Evolutionary conservation across 1,284 basidiomycete species (phyloP).

Genomic region (Boletus chippewaensis): DNA sequence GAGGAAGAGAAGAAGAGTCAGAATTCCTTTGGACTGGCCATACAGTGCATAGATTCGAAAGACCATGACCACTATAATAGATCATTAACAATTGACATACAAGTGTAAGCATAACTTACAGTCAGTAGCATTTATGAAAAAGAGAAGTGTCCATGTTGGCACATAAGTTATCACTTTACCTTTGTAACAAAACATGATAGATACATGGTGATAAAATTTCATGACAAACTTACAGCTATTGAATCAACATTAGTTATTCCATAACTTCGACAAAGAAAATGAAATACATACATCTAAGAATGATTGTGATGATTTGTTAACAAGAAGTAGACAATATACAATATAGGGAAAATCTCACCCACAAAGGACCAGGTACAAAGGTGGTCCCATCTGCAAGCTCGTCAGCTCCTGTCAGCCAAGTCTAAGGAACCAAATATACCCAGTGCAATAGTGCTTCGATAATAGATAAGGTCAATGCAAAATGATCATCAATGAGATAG

Average conservation of each 20-base stretch:
- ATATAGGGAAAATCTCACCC: not conserved
- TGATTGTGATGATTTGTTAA: no score
- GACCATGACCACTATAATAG: slow-evolving; percentile 9
- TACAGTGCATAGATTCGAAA: slow-evolving; percentile 13
- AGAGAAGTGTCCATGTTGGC: not conserved
- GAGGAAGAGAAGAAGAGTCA: slow-evolving; percentile 4
- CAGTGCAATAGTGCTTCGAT: not conserved
- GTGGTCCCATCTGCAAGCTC: not conserved
- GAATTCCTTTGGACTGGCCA: not conserved
- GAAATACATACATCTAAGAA: slow-evolving; percentile 6
- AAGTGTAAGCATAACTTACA: not conserved
- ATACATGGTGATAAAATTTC: not conserved
- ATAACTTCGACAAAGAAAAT: not conserved
- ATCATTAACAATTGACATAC: not conserved
- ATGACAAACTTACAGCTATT: slow-evolving; percentile 3
- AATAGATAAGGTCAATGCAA: not conserved
- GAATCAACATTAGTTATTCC: not conserved
- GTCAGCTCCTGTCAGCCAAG: not conserved
- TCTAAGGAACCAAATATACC: not conserved
- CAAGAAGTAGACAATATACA: no score
- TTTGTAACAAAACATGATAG: not conserved
- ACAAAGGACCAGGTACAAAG: slow-evolving; percentile 9
- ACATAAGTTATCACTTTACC: not conserved
- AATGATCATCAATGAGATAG: not conserved
- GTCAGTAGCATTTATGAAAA: slow-evolving; percentile 1